A percentile compares a stretch with the other conserved stretches of the same genome.
Evolutionary conservation across 1,139 yeast genomes (phyloP).

Genomic region (Pichia cactophila): DNA sequence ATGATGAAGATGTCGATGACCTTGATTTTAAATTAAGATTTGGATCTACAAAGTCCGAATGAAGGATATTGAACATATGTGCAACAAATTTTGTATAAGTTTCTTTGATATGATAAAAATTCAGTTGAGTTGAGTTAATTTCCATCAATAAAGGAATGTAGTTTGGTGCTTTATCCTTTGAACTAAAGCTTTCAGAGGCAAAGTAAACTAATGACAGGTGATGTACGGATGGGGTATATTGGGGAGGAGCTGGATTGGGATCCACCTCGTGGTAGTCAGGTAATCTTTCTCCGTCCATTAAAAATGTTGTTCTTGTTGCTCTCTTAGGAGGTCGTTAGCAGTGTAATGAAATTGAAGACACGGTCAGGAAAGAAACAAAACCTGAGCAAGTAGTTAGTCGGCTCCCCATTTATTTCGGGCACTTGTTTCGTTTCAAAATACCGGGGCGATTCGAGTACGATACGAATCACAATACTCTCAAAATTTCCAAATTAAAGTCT

Average conservation of each 20-base stretch:
- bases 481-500: too few relatives aligned
- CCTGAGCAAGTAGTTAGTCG: too few relatives aligned
- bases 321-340: too few relatives aligned
- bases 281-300: neutral
- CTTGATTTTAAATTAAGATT: conserved; percentile 21
- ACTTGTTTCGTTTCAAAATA: too few relatives aligned
- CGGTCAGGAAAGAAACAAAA: too few relatives aligned
- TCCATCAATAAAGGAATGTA: conserved; percentile 23
- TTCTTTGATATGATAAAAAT: conserved; percentile 17
- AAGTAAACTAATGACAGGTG: conserved; percentile 15
- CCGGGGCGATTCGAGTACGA: too few relatives aligned
- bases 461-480: too few relatives aligned
- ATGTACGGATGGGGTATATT: conserved; percentile 15
- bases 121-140: conserved; percentile 27
- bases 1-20: neutral
- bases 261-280: conserved; percentile 4
- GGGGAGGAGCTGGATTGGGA: conserved; percentile 10
- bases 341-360: too few relatives aligned
- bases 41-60: conserved; percentile 23
- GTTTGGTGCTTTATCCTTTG: neutral
- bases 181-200: conserved; percentile 5
- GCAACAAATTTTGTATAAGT: conserved; percentile 14
- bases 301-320: neutral
- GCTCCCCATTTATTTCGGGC: too few relatives aligned
- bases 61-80: conserved; percentile 18